Evolutionary conservation across 164 flowering plant genomes (phyloP), one percentile per base, ranked within the genome.

Genomic region (Houttuynia cordata): DNA sequence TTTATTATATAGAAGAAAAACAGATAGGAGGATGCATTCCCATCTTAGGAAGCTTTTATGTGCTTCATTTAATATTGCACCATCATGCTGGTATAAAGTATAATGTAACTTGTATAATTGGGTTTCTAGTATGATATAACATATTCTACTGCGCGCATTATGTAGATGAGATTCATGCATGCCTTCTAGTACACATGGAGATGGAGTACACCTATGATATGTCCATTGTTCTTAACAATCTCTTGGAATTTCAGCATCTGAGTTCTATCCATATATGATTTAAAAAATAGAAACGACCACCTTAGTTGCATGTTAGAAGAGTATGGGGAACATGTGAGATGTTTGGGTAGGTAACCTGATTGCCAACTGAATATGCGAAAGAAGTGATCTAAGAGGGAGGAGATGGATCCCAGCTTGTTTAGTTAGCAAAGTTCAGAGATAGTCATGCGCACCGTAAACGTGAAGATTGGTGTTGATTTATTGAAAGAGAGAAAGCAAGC

Each of bases 291-390:
- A n/a, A n/a, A n/a, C n/a, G n/a, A n/a, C n/a, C n/a, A n/a, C n/a
- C n/a, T n/a, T 30, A n/a, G 45, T 17, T 57, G 21, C 21, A 37
- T 57, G 59, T 37, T 57, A 37, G 59, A 57, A 23, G 45, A 30
- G 45, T 57, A 37, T n/a, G 59, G 45, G 18, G 45, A 37, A n/a
- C 59, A 57, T 57, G 59, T 57, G 59, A 57, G 41, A 39, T 57
- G 59, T 57, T 57, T 34, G 59, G 42, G 59, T 57, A 34, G 45
- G 59, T 34, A 34, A 57, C 5, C 59, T 10, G 15, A 37, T 57
- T 30, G 18, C 7, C 22, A 57, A 20, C 37, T 34, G 8, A 57
- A 30, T 30, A 39, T 12, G 45, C 34, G 41, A 15, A 37, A 57
- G 59, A 37, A 57, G 59, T 24, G 45, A n/a, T 6, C 17, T 20